Evolutionary conservation across 352 stramenopile genomes (phyloP), one percentile per base, ranked within the genome.

Genomic region (Phytophthora agathidicida): DNA sequence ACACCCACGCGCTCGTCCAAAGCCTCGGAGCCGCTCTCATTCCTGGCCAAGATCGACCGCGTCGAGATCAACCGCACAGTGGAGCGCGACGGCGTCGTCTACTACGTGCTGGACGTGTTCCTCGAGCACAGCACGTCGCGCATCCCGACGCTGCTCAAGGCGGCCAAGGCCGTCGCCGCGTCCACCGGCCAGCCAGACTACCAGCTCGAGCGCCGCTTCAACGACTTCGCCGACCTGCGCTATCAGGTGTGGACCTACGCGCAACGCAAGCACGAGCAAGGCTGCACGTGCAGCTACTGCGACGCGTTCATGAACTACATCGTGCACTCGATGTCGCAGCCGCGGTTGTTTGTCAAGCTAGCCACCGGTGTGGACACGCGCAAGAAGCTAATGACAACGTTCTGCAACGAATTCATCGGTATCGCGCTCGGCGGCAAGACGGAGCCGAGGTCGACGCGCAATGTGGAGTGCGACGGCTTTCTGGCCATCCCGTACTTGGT

Each of bases 71-170:
- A 73, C 32, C 44, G 28, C 24, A 74, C 53, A 14, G 52, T 33
- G 14, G 47, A 71, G 41, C 74, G 77, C 30, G 56, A 64, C 7
- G 70, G 75, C 10, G 74, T 88, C 33, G 57, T 65, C 0, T 85
- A 73, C 54, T 86, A 86, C 50, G 52, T 77, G 7, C 36, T 87
- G 8, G 71, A 91, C 28, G 68, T 91, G 13, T 91, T 71, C 64
- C 57, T 89, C 3, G 50, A 89, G 60, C 73, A 77, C 47, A 61
- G 61, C 28, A 73, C 77, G 51, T 84, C 61, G n/a, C 78, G 78
- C 36, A 86, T 91, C 44, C 80, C 75, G 35, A 83, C 73, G n/a
- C n/a, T n/a, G 11, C 76, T 77, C 60, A 76, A 82, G 67, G 65
- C 44, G 24, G 23, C 46, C 37, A 57, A 81, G 39, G n/a, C n/a